These are phyloP conservation scores for Naganishia sp. DNA, from an alignment of 1,284 basidiomycete species.

Conservation along the genomic window DNA sequence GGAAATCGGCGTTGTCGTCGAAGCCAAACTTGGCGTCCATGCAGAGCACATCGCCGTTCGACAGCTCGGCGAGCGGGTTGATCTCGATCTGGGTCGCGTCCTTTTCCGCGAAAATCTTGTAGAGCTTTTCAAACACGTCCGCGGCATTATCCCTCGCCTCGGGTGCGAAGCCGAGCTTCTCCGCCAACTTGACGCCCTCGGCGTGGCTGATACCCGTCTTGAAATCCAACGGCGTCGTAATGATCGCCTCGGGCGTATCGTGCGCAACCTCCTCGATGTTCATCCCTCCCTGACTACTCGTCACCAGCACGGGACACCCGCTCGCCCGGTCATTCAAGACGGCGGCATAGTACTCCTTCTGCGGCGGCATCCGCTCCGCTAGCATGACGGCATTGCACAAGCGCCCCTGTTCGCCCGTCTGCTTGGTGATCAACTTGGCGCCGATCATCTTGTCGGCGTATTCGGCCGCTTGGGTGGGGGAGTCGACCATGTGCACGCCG, in stretches of 20 bases:
- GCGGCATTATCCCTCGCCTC: constrained; percentile 80
- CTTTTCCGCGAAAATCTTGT: constrained; percentile 97
- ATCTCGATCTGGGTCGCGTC: constrained; percentile 99
- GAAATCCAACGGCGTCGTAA: constrained; percentile 91
- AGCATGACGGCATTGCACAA: constrained; percentile 99
- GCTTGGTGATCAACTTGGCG: constrained; percentile 95
- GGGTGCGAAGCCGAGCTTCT: constrained; percentile 85
- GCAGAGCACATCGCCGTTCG: constrained; percentile 91
- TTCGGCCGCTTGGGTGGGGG: constrained; percentile 74
- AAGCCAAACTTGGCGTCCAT: constrained; percentile 99
- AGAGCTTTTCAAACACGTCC: constrained; percentile 90
- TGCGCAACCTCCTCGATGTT: constrained; percentile 99
- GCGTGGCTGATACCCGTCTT: constrained; percentile 75
- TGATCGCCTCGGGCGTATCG: constrained; percentile 91
- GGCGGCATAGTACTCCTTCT: constrained; percentile 98
- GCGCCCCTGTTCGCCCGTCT: constrained; percentile 90
- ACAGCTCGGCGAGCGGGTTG: constrained; percentile 95
- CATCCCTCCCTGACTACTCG: constrained; percentile 92
- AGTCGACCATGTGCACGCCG: constrained; percentile 90
- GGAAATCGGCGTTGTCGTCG: constrained; percentile 98
- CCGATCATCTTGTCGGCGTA: constrained; percentile 93
- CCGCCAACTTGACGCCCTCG: constrained; percentile 76
- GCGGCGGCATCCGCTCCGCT: constrained; percentile 88
- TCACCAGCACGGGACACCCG: constrained; percentile 89
- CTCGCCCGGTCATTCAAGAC: constrained; percentile 92